A percentile compares a stretch with the other conserved stretches of the same genome.
Evolutionary conservation across 2,329 filamentous ascomycete species (phyloP).

Genomic region (Colletotrichum sp.): DNA sequence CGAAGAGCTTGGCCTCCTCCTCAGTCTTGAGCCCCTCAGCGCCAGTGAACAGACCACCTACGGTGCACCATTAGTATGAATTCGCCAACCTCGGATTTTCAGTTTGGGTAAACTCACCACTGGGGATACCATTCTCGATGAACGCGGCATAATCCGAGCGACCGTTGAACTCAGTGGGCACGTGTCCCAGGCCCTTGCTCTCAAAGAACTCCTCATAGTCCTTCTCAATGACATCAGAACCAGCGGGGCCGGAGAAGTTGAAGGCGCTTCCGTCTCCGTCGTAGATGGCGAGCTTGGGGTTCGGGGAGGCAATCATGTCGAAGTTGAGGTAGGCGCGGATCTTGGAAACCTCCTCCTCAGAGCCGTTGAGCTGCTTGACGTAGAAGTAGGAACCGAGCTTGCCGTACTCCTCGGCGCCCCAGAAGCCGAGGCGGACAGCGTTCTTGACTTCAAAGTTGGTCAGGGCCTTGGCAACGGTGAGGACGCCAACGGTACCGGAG

Average conservation of each 20-base stretch:
- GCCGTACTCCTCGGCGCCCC: conserved; percentile 58
- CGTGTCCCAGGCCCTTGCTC: conserved; percentile 52
- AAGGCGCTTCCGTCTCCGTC: conserved; percentile 65
- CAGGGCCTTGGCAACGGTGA: conserved; percentile 50
- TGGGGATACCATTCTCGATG: conserved; percentile 68
- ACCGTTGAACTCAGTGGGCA: conserved; percentile 68
- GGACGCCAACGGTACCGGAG: conserved; percentile 53
- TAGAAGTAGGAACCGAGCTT: conserved; percentile 55
- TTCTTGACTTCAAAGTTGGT: conserved; percentile 50
- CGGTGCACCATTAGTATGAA: rapidly evolving
- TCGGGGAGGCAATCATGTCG: conserved; percentile 59
- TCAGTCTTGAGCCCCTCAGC: conserved; percentile 69
- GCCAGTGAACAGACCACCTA: conserved; percentile 67
- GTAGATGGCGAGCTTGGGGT: conserved; percentile 61
- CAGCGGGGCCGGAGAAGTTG: conserved; percentile 57
- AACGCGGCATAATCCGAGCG: conserved; percentile 71
- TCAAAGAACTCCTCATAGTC: conserved; percentile 63
- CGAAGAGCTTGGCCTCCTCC: conserved; percentile 63
- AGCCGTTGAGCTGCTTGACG: conserved; percentile 42
- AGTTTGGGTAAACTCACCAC: conserved; percentile 43
- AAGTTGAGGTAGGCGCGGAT: conserved; percentile 62
- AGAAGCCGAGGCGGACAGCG: conserved; percentile 55
- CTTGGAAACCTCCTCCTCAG: conserved; percentile 51
- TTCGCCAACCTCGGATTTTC: not conserved
- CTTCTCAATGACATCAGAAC: conserved; percentile 64